These are phyloP conservation scores for Stagonosporopsis rhizophila DNA, from an alignment of 2,329 filamentous ascomycete species.

Conservation along the genomic window DNA sequence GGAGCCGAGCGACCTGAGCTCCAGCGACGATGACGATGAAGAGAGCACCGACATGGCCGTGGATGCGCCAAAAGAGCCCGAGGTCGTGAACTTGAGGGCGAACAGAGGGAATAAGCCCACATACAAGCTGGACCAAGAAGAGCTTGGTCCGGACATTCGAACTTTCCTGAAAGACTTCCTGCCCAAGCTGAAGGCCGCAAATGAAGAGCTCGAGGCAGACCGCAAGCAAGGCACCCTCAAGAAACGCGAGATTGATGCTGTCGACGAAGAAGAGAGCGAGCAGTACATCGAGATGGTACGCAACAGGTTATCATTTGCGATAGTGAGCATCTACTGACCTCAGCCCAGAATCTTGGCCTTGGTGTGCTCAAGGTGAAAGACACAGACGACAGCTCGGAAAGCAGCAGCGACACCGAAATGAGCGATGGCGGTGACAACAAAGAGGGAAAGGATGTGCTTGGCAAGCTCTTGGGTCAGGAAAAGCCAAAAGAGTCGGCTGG, in stretches of 20 bases:
- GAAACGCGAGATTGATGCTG: constrained; percentile 46
- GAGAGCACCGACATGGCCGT: constrained; percentile 22
- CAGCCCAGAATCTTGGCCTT: constrained; percentile 50
- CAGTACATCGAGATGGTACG: constrained; percentile 53
- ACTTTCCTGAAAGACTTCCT: constrained; percentile 52
- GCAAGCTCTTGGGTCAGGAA: constrained; percentile 47
- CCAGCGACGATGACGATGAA: constrained; percentile 37
- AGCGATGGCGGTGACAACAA: constrained; percentile 18
- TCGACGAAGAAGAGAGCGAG: constrained; percentile 35
- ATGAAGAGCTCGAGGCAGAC: constrained; percentile 52
- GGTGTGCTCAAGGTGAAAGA: constrained; percentile 55
- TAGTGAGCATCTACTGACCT: constrained; percentile 13
- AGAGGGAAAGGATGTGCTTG: constrained; percentile 42
- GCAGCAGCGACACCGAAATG: constrained; percentile 31
- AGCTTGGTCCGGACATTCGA: constrained; percentile 40
- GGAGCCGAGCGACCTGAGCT: constrained; percentile 47
- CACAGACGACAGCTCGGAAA: constrained; percentile 26
- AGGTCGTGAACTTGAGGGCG: constrained; percentile 38
- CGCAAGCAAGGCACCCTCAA: constrained; percentile 49
- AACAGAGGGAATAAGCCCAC: constrained; percentile 42
- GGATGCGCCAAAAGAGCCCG: constrained; percentile 14
- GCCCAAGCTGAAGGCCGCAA: constrained; percentile 53
- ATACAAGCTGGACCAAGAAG: constrained; percentile 38
- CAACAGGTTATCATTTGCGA: background rate
- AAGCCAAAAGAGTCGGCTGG: constrained; percentile 26